Percentiles rank a stretch among this genome's conserved stretches.
Conservation (phyloP, 2,329 filamentous ascomycete genomes). For the Penicillium sp. region DNA sequence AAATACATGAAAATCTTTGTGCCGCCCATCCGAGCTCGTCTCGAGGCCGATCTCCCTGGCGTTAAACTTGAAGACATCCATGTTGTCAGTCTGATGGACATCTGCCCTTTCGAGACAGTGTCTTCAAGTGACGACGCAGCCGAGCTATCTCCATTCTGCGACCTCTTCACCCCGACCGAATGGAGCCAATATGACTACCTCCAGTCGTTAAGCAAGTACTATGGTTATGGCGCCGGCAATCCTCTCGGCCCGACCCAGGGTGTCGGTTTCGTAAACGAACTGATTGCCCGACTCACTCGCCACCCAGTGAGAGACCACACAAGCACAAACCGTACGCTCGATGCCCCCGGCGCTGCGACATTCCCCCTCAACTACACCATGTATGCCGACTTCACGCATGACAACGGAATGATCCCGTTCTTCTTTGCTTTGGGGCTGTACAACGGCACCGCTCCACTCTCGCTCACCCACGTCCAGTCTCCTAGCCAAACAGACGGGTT, state of each 20-base stretch:
- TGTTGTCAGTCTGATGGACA: conserved; percentile 74
- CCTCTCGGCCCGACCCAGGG: conserved; percentile 79
- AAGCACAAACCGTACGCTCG: conserved; percentile 73
- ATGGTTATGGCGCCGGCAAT: conserved; percentile 74
- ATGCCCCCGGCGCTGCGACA: conserved; percentile 57
- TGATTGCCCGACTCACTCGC: conserved; percentile 74
- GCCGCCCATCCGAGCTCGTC: conserved; percentile 62
- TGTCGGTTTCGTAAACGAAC: conserved; percentile 82
- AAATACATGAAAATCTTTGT: conserved; percentile 64
- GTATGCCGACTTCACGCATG: conserved; percentile 90
- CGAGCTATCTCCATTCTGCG: conserved; percentile 67
- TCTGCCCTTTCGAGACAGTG: conserved; percentile 84
- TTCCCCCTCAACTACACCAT: conserved; percentile 69
- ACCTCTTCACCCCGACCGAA: conserved; percentile 68
- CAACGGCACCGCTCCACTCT: conserved; percentile 58
- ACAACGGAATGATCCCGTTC: conserved; percentile 79
- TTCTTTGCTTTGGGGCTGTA: conserved; percentile 77
- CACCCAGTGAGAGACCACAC: conserved; percentile 69
- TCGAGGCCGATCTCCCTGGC: conserved; percentile 67
- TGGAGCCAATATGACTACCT: conserved; percentile 81
- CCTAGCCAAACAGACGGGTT: conserved; percentile 62
- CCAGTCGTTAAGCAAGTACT: conserved; percentile 77
- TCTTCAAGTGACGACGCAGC: conserved; percentile 51
- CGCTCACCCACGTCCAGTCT: conserved; percentile 48
- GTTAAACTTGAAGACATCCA: conserved; percentile 62